These are phyloP conservation scores for Hortaea sp. DNA, from an alignment of 2,329 filamentous ascomycete genomes.

Conservation along the genomic window DNA sequence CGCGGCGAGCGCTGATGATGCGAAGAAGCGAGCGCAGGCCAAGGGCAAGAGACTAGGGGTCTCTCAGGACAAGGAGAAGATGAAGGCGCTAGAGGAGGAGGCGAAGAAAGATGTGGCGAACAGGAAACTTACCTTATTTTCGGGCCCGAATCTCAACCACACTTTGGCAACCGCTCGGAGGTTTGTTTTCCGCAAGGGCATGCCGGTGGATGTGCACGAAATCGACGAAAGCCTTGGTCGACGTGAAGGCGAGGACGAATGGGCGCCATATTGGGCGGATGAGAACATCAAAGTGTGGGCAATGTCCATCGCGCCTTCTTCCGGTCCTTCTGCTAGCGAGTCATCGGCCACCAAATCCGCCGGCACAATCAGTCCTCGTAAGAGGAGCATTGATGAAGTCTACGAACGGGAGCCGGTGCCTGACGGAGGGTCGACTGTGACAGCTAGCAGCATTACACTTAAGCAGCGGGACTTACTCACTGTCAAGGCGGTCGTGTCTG, in stretches of 20 bases:
- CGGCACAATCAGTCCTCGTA: constrained; percentile 19
- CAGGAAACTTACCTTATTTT: constrained; percentile 56
- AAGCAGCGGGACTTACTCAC: constrained; percentile 27
- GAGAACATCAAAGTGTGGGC: constrained; percentile 76
- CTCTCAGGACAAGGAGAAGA: constrained; percentile 13
- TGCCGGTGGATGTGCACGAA: constrained; percentile 65
- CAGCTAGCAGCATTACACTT: constrained; percentile 34
- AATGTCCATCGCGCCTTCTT: constrained; percentile 45
- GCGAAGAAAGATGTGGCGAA: constrained; percentile 23
- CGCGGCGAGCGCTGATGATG: constrained; percentile 33
- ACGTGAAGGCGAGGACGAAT: constrained; percentile 20
- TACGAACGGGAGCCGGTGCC: constrained; percentile 20
- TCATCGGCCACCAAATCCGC: not conserved
- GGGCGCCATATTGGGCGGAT: constrained; percentile 62
- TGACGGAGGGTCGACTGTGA: constrained; percentile 5
- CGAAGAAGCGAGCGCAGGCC: constrained; percentile 27
- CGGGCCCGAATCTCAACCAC: constrained; percentile 69
- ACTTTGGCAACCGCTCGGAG: constrained; percentile 69
- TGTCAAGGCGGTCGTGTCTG: constrained; percentile 53
- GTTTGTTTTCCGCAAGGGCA: constrained; percentile 77
- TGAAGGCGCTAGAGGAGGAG: constrained; percentile 20
- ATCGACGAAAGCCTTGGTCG: constrained; percentile 32
- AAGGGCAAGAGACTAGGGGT: constrained; percentile 25
- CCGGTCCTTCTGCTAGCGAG: constrained; percentile 5
- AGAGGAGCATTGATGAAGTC: constrained; percentile 27